Percentiles rank a stretch among this genome's conserved stretches.
Evolutionary conservation across 805 yeast species (phyloP).

Genomic region (Kodamaea sagamina): DNA sequence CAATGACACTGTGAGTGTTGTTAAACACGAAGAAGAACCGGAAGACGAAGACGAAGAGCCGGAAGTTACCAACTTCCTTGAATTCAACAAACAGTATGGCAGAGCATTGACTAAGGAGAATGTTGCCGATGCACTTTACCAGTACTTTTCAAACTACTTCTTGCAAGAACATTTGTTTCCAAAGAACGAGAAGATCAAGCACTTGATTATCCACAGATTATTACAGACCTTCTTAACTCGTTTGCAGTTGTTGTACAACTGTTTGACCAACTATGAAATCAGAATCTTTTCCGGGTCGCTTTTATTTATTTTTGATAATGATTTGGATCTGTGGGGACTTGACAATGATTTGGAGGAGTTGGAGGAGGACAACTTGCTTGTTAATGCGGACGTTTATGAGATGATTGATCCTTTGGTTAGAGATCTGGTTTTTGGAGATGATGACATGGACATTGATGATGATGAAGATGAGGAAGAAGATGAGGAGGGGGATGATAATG

Average conservation of each 20-base stretch:
- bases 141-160: conserved; percentile 39
- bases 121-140: conserved; percentile 46
- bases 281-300: conserved; percentile 73
- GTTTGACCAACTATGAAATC: conserved; percentile 61
- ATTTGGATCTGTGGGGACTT: conserved; percentile 51
- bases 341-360: conserved; percentile 7
- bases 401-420: conserved; percentile 31
- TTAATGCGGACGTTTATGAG: conserved; percentile 16
- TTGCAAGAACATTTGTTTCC: conserved; percentile 1
- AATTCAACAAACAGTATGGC: conserved; percentile 72
- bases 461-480: conserved; percentile 22
- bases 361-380: conserved; percentile 15
- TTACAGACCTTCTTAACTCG: conserved; percentile 54
- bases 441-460: conserved; percentile 21
- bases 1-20: conserved; percentile 5
- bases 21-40: conserved; percentile 1
- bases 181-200: conserved; percentile 26
- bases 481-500: conserved; percentile 25
- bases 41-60: conserved; percentile 3
- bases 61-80: conserved; percentile 38
- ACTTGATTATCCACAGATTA: conserved; percentile 27
- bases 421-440: conserved; percentile 12
- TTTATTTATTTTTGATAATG: conserved; percentile 73
- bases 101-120: conserved; percentile 50
- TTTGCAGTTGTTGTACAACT: conserved; percentile 64